Conservation (phyloP, 176 grass and related monocot genomes). For the Tuctoria greenei region DNA sequence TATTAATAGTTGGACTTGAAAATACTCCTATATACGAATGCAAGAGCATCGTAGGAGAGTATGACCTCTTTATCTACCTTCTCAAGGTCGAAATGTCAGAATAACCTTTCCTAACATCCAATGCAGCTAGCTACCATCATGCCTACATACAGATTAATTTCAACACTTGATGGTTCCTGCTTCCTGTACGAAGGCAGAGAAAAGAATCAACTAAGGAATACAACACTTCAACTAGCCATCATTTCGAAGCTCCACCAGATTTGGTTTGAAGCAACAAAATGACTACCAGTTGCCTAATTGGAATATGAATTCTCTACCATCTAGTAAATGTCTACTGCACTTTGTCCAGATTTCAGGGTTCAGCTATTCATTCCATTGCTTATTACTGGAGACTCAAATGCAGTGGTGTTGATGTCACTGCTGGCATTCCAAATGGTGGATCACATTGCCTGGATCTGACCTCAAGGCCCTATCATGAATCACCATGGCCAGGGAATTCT, state of each 20-base stretch:
- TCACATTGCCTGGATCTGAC: slow-evolving; percentile 19
- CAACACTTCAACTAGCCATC: slow-evolving; percentile 36
- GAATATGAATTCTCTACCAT: background rate
- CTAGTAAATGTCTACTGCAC: background rate
- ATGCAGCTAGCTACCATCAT: slow-evolving; percentile 28
- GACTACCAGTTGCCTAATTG: slow-evolving; percentile 40
- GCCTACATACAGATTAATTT: slow-evolving; percentile 29
- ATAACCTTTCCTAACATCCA: slow-evolving; percentile 1
- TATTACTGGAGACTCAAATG: slow-evolving; percentile 3
- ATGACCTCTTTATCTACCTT: slow-evolving; percentile 25
- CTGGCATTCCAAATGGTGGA: slow-evolving; percentile 1
- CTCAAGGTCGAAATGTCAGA: slow-evolving; percentile 23
- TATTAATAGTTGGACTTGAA: background rate
- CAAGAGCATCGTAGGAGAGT: background rate
- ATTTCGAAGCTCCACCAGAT: slow-evolving; percentile 42
- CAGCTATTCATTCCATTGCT: background rate
- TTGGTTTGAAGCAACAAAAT: slow-evolving; percentile 37
- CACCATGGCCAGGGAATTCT: background rate
- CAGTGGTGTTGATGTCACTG: slow-evolving; percentile 18
- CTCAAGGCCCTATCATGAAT: slow-evolving; percentile 30
- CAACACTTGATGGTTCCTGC: slow-evolving; percentile 19
- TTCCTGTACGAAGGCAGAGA: slow-evolving; percentile 36
- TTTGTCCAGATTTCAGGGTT: slow-evolving; percentile 8
- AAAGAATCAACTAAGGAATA: slow-evolving; percentile 46
- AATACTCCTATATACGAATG: background rate